phyloP scores from a whole-genome alignment of 495 filamentous ascomycete species.

The Gamarada debralockiae region DNA sequence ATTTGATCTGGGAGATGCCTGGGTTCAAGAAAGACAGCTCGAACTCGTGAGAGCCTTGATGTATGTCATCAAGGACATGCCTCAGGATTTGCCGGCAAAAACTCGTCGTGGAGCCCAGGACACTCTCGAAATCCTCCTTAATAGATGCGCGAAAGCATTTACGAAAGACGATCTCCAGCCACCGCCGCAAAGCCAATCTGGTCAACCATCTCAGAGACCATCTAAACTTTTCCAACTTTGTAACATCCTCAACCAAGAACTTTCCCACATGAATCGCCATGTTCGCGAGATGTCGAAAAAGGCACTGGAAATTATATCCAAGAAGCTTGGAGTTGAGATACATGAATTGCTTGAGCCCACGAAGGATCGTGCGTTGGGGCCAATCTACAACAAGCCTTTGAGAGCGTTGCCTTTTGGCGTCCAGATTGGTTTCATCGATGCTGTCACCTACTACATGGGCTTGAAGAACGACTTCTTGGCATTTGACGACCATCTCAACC shows the following conservation, averaged over 20 bases:
- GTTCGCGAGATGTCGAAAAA: slow-evolving; percentile 82
- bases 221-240: slow-evolving; percentile 69
- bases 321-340: slow-evolving; percentile 69
- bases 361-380: slow-evolving; percentile 77
- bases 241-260: slow-evolving; percentile 75
- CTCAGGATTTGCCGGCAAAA: slow-evolving; percentile 81
- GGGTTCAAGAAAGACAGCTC: slow-evolving; percentile 74
- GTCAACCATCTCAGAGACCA: slow-evolving; percentile 31
- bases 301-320: slow-evolving; percentile 75
- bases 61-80: slow-evolving; percentile 98
- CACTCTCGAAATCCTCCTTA: slow-evolving; percentile 73
- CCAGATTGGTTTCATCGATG: slow-evolving; percentile 97
- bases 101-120: slow-evolving; percentile 77
- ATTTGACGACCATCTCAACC: slow-evolving; percentile 86
- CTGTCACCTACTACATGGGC: slow-evolving; percentile 87
- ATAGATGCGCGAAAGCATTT: slow-evolving; percentile 66
- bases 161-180: slow-evolving; percentile 71
- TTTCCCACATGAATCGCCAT: slow-evolving; percentile 91
- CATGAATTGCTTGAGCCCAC: slow-evolving; percentile 83
- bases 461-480: slow-evolving; percentile 80
- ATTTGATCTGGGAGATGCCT: slow-evolving; percentile 75
- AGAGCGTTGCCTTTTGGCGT: slow-evolving; percentile 85
- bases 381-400: slow-evolving; percentile 92
- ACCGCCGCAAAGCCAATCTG: slow-evolving; percentile 28
- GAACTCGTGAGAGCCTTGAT: slow-evolving; percentile 84